These are phyloP conservation scores for Echinosphaeria canescens DNA, from an alignment of 2,329 filamentous ascomycete genomes.

Conservation along the genomic window DNA sequence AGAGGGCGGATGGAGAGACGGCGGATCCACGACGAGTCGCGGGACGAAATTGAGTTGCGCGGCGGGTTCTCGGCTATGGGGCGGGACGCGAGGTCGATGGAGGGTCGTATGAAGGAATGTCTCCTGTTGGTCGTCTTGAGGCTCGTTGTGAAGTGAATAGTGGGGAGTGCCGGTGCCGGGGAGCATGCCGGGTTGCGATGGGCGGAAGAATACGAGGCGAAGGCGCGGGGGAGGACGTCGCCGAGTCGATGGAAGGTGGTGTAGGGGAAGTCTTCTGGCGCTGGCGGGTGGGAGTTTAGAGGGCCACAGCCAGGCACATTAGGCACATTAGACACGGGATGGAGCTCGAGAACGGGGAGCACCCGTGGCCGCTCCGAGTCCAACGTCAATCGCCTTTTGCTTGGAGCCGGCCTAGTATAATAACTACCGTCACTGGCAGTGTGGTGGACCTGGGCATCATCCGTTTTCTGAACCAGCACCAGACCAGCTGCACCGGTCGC, in stretches of 20 bases:
- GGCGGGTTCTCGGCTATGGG: slow-evolving; percentile 21
- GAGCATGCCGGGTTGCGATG: slow-evolving; percentile 8
- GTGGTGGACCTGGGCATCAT: no score
- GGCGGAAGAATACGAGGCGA: slow-evolving; percentile 9
- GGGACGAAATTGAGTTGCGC: slow-evolving; percentile 38
- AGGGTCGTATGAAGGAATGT: slow-evolving; percentile 17
- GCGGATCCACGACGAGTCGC: slow-evolving; percentile 52
- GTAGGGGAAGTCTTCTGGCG: slow-evolving; percentile 10
- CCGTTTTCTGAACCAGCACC: slow-evolving; percentile 31
- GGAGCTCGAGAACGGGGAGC: slow-evolving; percentile 10
- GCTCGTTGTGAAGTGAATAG: no score
- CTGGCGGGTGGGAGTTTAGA: no score
- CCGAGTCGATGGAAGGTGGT: slow-evolving; percentile 8
- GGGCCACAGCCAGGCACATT: no score
- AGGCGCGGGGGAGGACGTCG: slow-evolving; percentile 4
- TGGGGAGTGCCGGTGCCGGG: slow-evolving; percentile 14
- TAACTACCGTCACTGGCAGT: no score
- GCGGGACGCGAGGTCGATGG: slow-evolving; percentile 14
- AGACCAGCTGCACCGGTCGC: slow-evolving; percentile 36
- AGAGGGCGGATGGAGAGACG: slow-evolving; percentile 44
- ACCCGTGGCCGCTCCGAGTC: slow-evolving; percentile 16
- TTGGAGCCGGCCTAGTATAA: slow-evolving; percentile 10
- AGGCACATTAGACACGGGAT: no score
- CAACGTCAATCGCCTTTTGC: slow-evolving; percentile 10
- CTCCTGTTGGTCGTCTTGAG: slow-evolving; percentile 16